Base-by-base conservation (phyloP, 176 grass and related monocot genomes). In the Chloris gayana region DNA sequence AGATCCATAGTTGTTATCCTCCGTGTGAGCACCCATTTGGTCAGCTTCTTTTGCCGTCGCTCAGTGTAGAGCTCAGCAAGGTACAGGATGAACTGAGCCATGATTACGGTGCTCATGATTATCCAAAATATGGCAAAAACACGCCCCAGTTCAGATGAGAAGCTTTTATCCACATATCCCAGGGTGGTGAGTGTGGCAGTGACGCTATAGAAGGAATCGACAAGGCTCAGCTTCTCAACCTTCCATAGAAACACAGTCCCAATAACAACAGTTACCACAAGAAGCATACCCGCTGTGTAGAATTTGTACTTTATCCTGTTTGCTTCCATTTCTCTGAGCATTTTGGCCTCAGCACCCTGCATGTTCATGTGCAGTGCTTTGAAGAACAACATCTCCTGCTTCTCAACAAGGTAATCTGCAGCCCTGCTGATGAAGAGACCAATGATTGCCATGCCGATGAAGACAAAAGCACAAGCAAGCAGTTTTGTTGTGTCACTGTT, bases 171-270 rank as follows among this genome's bases (percentile, higher is more conserved):
- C 25, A 88, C 92, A 59, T 95, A 98, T 53, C 95, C 88, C 59
- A 98, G 44, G 53, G 95, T 98, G 21, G 95, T 95, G 70, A 98
- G 89, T 31, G 95, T 98, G 18, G 90, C 80, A 82, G 92, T 95
- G 14, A 95, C 95, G 61, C 92, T 93, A 50, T 98, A 98, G 29
- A 98, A 91, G 66, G 95, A 87, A 62, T 98, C 95, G 4, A 98
- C 84, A 85, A 94, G 32, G 24, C 86, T 85, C 71, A 98, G 75
- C 46, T 89, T 89, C 82, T 98, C 95, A 64, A 95, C 72, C 78
- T 91, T 93, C 88, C 90, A 98, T 32, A 98, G 83, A 85, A 98
- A 95, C 24, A 91, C 1, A 11, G 80, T 89, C 9, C 95, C 95
- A 22, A 42, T 1, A 25, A 85, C 41, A 24, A 98, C 50, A 56